phyloP scores from a whole-genome alignment of 2,329 filamentous ascomycete species.

The Colletotrichum paranaense region DNA sequence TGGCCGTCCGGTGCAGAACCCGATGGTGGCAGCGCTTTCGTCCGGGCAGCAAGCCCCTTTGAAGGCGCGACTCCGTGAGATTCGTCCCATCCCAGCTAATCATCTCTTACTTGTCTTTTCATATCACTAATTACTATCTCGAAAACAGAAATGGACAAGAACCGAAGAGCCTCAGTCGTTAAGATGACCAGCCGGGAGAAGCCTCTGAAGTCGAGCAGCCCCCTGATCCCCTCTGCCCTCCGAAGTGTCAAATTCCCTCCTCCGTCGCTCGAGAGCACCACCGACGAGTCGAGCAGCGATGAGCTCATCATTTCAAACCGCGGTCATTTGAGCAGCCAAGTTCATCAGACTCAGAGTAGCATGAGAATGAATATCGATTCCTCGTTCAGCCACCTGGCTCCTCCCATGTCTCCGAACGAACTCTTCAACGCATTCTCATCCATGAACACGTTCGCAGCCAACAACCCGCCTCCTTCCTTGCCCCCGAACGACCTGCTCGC shows the following conservation, averaged over 20 bases:
- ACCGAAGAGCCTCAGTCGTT: conserved; percentile 23
- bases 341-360: background rate
- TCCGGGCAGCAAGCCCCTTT: background rate
- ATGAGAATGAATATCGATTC: background rate
- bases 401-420: background rate
- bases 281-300: background rate
- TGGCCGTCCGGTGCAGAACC: conserved; percentile 19
- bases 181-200: background rate
- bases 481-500: background rate
- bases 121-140: background rate
- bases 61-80: conserved; percentile 20
- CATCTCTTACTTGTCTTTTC: background rate
- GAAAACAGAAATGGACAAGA: conserved; percentile 12
- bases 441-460: background rate
- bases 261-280: background rate
- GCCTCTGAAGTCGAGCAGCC: background rate
- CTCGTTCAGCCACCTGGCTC: background rate
- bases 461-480: background rate
- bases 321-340: background rate
- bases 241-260: background rate
- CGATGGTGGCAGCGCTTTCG: conserved; percentile 15
- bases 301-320: background rate
- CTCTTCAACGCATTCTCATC: background rate
- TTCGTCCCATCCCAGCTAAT: background rate
- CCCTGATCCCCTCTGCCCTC: background rate